These are phyloP conservation scores for Phytophthora palmivora DNA, from an alignment of 352 stramenopile species.

Conservation along the genomic window DNA sequence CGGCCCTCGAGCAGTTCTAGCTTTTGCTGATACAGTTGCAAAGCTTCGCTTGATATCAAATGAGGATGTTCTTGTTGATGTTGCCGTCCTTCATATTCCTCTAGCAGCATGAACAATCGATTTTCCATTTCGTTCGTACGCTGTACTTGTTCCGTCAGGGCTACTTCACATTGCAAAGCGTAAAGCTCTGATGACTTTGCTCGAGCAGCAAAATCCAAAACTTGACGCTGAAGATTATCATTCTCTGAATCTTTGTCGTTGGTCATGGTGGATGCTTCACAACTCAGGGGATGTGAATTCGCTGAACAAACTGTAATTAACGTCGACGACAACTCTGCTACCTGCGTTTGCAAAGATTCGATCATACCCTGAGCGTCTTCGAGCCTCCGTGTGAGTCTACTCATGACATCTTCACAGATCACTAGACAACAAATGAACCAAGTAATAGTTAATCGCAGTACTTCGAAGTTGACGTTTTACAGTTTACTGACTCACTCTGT, in stretches of 20 bases:
- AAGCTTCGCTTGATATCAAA: conserved; percentile 5
- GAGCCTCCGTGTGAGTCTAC: conserved; percentile 12
- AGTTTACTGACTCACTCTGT: conserved; percentile 26
- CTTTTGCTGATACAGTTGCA: conserved; percentile 51
- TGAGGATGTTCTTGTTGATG: neutral
- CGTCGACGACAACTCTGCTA: conserved; percentile 15
- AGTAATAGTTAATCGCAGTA: neutral
- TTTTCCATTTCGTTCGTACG: conserved; percentile 32
- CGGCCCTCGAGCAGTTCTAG: conserved; percentile 56
- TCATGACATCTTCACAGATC: conserved; percentile 23
- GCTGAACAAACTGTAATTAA: neutral
- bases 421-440: conserved; percentile 17
- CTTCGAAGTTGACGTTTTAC: neutral
- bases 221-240: conserved; percentile 18
- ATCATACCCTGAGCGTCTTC: conserved; percentile 6
- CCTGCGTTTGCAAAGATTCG: conserved; percentile 10
- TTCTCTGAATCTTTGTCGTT: conserved; percentile 1
- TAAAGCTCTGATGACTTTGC: conserved; percentile 53
- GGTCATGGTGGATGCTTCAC: conserved; percentile 11
- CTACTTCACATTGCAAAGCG: conserved; percentile 46
- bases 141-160: conserved; percentile 41
- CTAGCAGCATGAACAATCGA: conserved; percentile 50
- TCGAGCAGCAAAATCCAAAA: conserved; percentile 40
- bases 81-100: conserved; percentile 34
- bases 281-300: neutral